Evolutionary conservation across 805 yeast genomes (phyloP).

Genomic region (Candida chauliodis): DNA sequence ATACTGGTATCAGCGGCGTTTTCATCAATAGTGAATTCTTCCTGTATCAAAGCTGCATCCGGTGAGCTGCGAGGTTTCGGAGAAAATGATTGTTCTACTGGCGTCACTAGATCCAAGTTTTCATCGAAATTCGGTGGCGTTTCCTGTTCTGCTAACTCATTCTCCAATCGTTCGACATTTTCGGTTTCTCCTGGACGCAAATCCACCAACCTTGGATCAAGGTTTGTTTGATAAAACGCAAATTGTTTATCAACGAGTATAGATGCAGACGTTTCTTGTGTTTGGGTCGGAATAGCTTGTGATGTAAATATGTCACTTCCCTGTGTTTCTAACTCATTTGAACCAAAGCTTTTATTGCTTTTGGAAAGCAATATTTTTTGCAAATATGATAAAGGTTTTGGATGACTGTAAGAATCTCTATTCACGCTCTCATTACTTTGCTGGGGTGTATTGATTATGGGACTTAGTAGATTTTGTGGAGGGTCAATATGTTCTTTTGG

Average conservation of each 20-base stretch:
- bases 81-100: not conserved
- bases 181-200: not conserved
- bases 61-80: not conserved
- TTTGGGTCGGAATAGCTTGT: not conserved
- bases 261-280: not conserved
- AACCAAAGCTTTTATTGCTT: not conserved
- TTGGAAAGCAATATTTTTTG: conserved; percentile 26
- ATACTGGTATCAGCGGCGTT: conserved; percentile 1
- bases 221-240: too few relatives aligned
- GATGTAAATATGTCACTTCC: not conserved
- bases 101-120: not conserved
- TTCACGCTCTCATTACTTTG: not conserved
- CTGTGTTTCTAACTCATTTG: not conserved
- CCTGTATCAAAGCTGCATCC: conserved; percentile 1
- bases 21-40: conserved; percentile 5
- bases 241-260: not conserved
- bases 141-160: not conserved
- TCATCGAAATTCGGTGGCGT: not conserved
- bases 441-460: not conserved
- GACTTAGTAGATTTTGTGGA: not conserved
- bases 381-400: conserved; percentile 22
- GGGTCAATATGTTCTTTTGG: not conserved
- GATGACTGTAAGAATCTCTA: not conserved
- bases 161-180: not conserved
- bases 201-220: not conserved